Evolutionary conservation across 768 basidiomycete species (phyloP).

Genomic region (Pleurotus tuoliensis): DNA sequence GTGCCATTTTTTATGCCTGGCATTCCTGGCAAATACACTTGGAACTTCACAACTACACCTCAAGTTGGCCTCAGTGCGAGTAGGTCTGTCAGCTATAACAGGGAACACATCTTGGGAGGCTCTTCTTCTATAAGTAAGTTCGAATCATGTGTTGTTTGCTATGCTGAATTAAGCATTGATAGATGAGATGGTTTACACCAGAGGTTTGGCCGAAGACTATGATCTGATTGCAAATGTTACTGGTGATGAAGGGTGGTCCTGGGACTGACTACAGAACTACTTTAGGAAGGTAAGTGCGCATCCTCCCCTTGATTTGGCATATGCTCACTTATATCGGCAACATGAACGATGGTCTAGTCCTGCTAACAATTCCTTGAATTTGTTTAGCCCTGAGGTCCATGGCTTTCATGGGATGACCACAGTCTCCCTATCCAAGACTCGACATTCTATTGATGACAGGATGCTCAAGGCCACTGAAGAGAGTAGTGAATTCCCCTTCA

Average conservation of each 20-base stretch:
- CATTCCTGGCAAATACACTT: constrained; percentile 13
- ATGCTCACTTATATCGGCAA: constrained; percentile 1
- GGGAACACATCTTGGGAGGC: constrained; percentile 20
- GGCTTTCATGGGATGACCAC: constrained; percentile 15
- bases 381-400: constrained; percentile 23
- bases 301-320: constrained; percentile 13
- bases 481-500: constrained; percentile 25
- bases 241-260: constrained; percentile 24
- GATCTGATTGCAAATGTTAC: constrained; percentile 20
- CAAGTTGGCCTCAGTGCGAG: constrained; percentile 15
- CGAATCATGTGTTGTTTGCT: not conserved
- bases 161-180: not conserved
- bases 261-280: constrained; percentile 21
- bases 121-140: constrained; percentile 24
- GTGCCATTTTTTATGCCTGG: constrained; percentile 11
- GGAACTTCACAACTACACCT: constrained; percentile 24
- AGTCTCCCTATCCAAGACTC: constrained; percentile 18
- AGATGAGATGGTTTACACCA: constrained; percentile 23
- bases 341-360: constrained; percentile 15
- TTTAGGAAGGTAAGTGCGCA: constrained; percentile 25
- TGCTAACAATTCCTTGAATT: constrained; percentile 18
- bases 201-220: constrained; percentile 22
- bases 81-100: constrained; percentile 14
- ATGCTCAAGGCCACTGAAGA: constrained; percentile 21
- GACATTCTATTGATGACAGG: constrained; percentile 12